These are phyloP conservation scores for Arthrobotrys musiformis DNA, from an alignment of 2,329 filamentous ascomycete genomes.

Conservation along the genomic window DNA sequence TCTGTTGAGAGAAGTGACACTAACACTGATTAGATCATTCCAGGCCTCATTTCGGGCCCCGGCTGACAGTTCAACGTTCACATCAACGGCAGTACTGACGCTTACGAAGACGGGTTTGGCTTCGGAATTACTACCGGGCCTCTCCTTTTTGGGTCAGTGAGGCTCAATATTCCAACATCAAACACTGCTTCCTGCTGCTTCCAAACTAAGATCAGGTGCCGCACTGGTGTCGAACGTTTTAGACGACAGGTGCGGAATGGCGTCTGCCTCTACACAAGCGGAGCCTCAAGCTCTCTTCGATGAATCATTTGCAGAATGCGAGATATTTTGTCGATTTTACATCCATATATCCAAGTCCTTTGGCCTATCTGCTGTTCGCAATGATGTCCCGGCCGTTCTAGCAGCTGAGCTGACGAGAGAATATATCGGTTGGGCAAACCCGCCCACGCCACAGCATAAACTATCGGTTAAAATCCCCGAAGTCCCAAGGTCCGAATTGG, in stretches of 20 bases:
- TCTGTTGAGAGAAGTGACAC: background rate
- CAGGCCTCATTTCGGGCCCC: background rate
- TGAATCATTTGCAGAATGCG: background rate
- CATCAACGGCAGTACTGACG: too few species aligned
- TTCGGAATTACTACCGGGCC: too few species aligned
- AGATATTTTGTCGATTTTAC: slow-evolving; percentile 22
- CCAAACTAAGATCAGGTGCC: too few species aligned
- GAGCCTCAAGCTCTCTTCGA: background rate
- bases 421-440: slow-evolving; percentile 22
- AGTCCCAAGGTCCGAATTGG: background rate
- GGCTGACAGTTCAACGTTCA: background rate
- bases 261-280: background rate
- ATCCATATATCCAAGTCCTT: slow-evolving; percentile 5
- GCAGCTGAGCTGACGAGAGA: background rate
- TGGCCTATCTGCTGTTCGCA: background rate
- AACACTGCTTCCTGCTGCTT: too few species aligned
- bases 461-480: background rate
- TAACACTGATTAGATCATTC: slow-evolving; percentile 42
- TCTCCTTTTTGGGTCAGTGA: too few species aligned
- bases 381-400: background rate
- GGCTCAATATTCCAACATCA: too few species aligned
- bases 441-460: background rate
- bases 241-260: too few species aligned
- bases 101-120: too few species aligned
- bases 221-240: too few species aligned